These are phyloP conservation scores for Melocanna baccifera DNA, from an alignment of 176 grass and related monocot species.

Conservation along the genomic window DNA sequence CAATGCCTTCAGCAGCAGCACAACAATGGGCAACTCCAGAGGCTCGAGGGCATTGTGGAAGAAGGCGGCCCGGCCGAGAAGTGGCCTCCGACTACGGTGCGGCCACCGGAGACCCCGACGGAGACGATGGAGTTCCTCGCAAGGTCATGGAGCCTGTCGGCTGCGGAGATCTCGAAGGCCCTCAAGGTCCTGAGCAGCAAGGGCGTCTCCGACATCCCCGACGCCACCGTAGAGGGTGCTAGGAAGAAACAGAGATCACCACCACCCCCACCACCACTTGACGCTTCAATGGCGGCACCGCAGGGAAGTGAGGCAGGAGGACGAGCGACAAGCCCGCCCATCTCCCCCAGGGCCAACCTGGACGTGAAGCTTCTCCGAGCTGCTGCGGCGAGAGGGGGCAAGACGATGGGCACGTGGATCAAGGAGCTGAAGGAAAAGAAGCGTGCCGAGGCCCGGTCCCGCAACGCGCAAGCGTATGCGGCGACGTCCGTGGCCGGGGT, in stretches of 20 bases:
- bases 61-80: constrained; percentile 41
- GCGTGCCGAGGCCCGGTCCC: constrained; percentile 70
- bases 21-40: constrained; percentile 20
- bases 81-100: constrained; percentile 49
- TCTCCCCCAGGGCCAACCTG: constrained; percentile 59
- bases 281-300: neutral
- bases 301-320: constrained; percentile 5
- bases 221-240: neutral
- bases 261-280: neutral
- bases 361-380: constrained; percentile 62
- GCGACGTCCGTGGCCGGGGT: constrained; percentile 87
- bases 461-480: constrained; percentile 82
- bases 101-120: constrained; percentile 78
- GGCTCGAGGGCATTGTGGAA: constrained; percentile 78
- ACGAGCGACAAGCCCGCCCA: constrained; percentile 40
- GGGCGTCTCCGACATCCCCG: constrained; percentile 14
- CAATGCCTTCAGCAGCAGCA: constrained; percentile 40
- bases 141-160: constrained; percentile 85
- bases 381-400: constrained; percentile 37
- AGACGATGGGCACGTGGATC: constrained; percentile 79
- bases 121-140: constrained; percentile 96
- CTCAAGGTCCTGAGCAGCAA: constrained; percentile 63
- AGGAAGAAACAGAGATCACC: constrained; percentile 11
- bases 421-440: constrained; percentile 97
- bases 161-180: constrained; percentile 81